Base-by-base conservation (phyloP, 805 yeast genomes). In the Cyberlindnera amylophila region DNA sequence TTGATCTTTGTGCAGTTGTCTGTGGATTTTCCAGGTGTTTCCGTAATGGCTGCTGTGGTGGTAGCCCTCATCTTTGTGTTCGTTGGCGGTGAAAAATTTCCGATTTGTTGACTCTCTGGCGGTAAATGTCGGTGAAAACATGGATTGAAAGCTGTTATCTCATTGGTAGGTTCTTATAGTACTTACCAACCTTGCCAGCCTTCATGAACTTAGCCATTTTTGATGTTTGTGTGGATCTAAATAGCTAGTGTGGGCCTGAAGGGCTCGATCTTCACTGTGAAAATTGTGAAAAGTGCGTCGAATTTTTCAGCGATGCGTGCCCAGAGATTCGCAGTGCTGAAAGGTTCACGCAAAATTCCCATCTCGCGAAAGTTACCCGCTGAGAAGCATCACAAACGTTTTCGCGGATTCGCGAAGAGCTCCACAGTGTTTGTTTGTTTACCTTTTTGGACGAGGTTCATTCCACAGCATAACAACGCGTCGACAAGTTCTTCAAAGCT, bases 131-230 rank as follows among this genome's bases (percentile, higher is more conserved):
- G 14, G 30, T 27, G 30, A 12, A 27, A 12, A 5, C 30, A 4
- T 13, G 11, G 28, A n/a, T 23, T 24, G 31, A n/a, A 24, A 8
- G 14, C 23, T 16, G n/a, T 17, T 8, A n/a, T 29, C 10, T 19
- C 30, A 27, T 17, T 36, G 8, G 14, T 8, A 4, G 21, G n/a
- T 11, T 27, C 16, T 9, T 6, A 6, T 9, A 14, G 43, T 77
- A 82, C 93, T 72, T 82, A 84, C 91, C 59, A 85, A 91, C 99
- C 52, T 57, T 57, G 82, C 97, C 97, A 74, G 98, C 86, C 81
- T 91, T 93, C 78, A 93, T 83, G 85, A 93, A 91, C 79, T 93
- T 93, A 79, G 96, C 96, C 96, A 89, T 90, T 76, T 67, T 65
- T 46, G 53, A 42, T 40, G 42, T 43, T 36, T 41, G 29, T 27